Base-by-base conservation (phyloP, 768 basidiomycete genomes). In the Epithele typhae region DNA sequence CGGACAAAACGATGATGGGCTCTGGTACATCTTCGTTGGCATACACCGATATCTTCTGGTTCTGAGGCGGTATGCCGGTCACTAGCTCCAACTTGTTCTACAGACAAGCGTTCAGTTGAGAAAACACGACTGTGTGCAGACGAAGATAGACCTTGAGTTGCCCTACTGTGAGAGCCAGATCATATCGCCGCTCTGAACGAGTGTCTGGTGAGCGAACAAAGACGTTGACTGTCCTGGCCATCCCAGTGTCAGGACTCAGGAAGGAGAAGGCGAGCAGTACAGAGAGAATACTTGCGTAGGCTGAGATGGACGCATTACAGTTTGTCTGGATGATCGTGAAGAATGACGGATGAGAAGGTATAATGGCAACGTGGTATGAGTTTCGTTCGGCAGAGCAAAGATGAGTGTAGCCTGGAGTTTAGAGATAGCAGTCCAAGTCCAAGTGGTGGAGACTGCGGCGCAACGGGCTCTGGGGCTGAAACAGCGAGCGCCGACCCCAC, bases 181-280 rank as follows among this genome's bases (percentile, higher is more conserved):
- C 88, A 51, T 91, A 79, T 0, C 87, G 78, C 38, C 95, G 79
- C 67, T 98, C 95, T 0, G 91, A 92, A 53, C 80, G 85, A 2
- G 93, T 95, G 60, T 96, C 92, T 5, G 83, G 84, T 8, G 94
- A 97, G 11, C 78, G 63, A 6, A 98, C 83, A 55, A 82, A 92
- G 36, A 96, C 68, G 43, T 78, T 86, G 37, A 91, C 71, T 45
- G 68, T 66, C 45, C 59, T 64, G 23, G 72, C 70, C 74, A 75
- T 75, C 39, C n/a, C 39, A 18, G 14, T 4, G 41, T 51, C 43
- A 47, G 23, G 21, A 3, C 30, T 27, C 12, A n/a, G 14, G 24
- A 30, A 36, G 17, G 22, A 25, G 5, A 37, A 8, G 22, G 22
- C 12, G 32, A 30, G 15, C 14, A 9, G 1, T 6, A 23, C 22